Conservation (phyloP, 768 basidiomycete species). For the Solioccasus polychromus region DNA sequence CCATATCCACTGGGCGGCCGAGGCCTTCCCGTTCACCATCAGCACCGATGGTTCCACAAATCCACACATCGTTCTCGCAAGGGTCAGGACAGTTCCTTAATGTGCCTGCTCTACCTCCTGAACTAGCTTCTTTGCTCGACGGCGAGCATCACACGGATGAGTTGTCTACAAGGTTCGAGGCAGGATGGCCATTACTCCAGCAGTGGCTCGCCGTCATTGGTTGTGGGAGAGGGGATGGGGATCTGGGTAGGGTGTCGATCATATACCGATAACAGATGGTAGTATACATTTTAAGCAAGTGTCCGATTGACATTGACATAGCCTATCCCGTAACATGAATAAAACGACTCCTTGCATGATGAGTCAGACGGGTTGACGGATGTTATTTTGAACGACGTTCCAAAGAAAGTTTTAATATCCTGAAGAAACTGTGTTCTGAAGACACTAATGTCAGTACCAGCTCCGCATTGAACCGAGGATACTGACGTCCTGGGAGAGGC, state of each 20-base stretch:
- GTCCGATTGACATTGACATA: conserved; percentile 86
- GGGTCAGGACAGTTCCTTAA: conserved; percentile 21
- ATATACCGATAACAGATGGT: conserved; percentile 60
- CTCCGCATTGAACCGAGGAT: not conserved
- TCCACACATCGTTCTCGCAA: conserved; percentile 24
- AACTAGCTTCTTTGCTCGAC: conserved; percentile 63
- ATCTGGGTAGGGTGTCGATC: conserved; percentile 73
- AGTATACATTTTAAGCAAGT: conserved; percentile 45
- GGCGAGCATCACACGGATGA: conserved; percentile 94
- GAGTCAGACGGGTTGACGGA: conserved; percentile 52
- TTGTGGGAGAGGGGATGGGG: conserved; percentile 57
- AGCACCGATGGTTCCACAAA: conserved; percentile 40
- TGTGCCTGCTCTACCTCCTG: conserved; percentile 42
- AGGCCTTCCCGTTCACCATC: conserved; percentile 60
- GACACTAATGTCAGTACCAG: conserved; percentile 4
- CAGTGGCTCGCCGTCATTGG: conserved; percentile 65
- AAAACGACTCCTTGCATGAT: conserved; percentile 59
- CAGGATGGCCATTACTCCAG: conserved; percentile 80
- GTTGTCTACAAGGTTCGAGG: conserved; percentile 76
- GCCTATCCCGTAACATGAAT: conserved; percentile 91
- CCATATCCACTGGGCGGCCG: conserved; percentile 41
- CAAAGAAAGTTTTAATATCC: conserved; percentile 79
- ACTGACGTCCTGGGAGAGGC: conserved; percentile 80
- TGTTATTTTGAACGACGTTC: conserved; percentile 90
- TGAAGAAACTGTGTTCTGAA: conserved; percentile 86